Evolutionary conservation across 106 monocot species (phyloP).

Genomic region (Platanthera zijinensis): DNA sequence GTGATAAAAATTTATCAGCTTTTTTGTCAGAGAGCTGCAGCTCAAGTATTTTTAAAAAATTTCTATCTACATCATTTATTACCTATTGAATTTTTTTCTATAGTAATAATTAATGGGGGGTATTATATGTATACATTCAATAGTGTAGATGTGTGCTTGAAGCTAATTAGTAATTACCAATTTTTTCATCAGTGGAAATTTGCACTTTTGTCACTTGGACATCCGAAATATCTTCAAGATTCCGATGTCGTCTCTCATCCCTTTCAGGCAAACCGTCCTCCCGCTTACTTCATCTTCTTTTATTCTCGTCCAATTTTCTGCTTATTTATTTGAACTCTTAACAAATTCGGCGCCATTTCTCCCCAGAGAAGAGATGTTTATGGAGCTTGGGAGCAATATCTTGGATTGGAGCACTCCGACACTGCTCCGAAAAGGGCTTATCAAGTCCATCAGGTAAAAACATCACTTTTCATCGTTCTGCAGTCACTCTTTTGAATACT

Average conservation of each 20-base stretch:
- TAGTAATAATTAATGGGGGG: too few species aligned
- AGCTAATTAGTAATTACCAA: too few species aligned
- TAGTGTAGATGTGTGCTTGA: too few species aligned
- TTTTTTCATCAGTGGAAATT: constrained; percentile 74
- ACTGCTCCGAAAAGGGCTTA: constrained; percentile 78
- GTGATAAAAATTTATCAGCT: too few species aligned
- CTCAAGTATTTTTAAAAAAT: too few species aligned
- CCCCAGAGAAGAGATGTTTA: constrained; percentile 46
- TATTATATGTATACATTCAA: too few species aligned
- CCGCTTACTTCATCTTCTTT: neutral
- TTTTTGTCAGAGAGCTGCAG: too few species aligned
- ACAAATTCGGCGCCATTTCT: neutral
- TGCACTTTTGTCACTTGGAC: constrained; percentile 79
- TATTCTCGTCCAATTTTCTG: neutral
- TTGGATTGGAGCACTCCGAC: constrained; percentile 91
- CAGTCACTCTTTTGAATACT: neutral
- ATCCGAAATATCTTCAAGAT: constrained; percentile 91
- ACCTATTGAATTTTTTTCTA: too few species aligned
- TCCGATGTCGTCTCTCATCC: constrained; percentile 62
- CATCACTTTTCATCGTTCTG: neutral
- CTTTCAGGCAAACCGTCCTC: constrained; percentile 50
- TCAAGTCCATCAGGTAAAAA: constrained; percentile 25
- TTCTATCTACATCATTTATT: too few species aligned
- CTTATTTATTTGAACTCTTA: neutral
- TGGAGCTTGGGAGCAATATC: constrained; percentile 98